Evolutionary conservation across 2,329 filamentous ascomycete species (phyloP).

Genomic region (Penicillium expansum): DNA sequence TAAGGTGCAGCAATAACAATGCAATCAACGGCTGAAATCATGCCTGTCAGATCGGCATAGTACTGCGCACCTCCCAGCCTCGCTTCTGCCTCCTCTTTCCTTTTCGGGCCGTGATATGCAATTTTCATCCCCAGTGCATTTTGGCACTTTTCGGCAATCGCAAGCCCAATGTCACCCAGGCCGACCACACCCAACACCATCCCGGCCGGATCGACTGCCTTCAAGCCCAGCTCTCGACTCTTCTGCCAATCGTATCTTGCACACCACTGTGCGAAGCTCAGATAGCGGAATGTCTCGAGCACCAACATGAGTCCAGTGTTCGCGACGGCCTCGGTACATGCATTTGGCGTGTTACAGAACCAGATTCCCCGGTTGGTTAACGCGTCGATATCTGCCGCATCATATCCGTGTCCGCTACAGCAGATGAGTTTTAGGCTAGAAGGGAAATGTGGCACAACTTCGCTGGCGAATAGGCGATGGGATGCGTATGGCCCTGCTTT

Average conservation of each 20-base stretch:
- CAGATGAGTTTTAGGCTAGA: too few species aligned
- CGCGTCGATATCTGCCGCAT: too few species aligned
- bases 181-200: slow-evolving; percentile 13
- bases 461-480: slow-evolving; percentile 27
- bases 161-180: slow-evolving; percentile 13
- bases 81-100: too few species aligned
- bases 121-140: neutral
- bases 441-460: slow-evolving; percentile 7
- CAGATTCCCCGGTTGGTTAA: too few species aligned
- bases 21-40: too few species aligned
- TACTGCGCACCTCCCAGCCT: too few species aligned
- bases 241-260: slow-evolving; percentile 8
- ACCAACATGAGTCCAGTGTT: slow-evolving; percentile 2
- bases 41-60: too few species aligned
- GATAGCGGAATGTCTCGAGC: slow-evolving; percentile 14
- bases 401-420: too few species aligned
- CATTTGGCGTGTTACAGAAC: too few species aligned
- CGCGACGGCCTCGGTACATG: too few species aligned
- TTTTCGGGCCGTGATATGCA: too few species aligned
- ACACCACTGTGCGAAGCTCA: slow-evolving; percentile 13
- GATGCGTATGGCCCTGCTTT: slow-evolving; percentile 31
- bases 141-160: slow-evolving; percentile 13
- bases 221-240: slow-evolving; percentile 11
- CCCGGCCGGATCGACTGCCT: slow-evolving; percentile 9
- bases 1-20: too few species aligned